Conservation (phyloP, 805 yeast species). For the Lipomyces yamadae region DNA sequence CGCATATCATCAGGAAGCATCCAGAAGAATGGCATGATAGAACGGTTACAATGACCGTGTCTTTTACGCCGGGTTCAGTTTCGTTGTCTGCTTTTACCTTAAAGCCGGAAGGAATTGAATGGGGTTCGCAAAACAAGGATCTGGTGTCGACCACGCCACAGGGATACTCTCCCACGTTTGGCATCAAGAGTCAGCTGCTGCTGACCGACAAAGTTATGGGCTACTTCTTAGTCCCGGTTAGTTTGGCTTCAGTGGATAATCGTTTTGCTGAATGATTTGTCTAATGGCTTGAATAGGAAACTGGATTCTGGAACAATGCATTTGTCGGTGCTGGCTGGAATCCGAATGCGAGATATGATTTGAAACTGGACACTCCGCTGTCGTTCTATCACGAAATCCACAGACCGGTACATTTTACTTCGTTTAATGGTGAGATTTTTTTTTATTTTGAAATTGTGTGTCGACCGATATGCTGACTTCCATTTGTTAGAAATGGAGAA, state of each 20-base stretch:
- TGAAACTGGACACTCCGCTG: conserved; percentile 79
- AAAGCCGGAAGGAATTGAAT: conserved; percentile 66
- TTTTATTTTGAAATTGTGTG: background rate
- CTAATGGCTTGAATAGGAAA: conserved; percentile 47
- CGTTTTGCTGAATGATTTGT: background rate
- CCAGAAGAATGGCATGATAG: conserved; percentile 50
- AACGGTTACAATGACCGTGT: conserved; percentile 64
- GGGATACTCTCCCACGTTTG: conserved; percentile 68
- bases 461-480: background rate
- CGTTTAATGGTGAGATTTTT: conserved; percentile 57
- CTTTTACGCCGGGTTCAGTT: conserved; percentile 83
- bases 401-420: conserved; percentile 83
- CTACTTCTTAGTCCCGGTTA: conserved; percentile 75
- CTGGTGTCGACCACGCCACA: conserved; percentile 60
- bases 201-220: conserved; percentile 79
- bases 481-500: conserved; percentile 27
- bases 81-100: conserved; percentile 70
- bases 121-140: conserved; percentile 75
- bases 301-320: conserved; percentile 86
- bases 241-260: background rate
- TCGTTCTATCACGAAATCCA: conserved; percentile 85
- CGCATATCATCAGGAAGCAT: conserved; percentile 48
- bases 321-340: conserved; percentile 87
- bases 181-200: conserved; percentile 67
- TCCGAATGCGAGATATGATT: conserved; percentile 58